Evolutionary conservation across 164 flowering plant genomes (phyloP), one percentile per base, ranked within the genome.

Genomic region (Protea cynaroides): DNA sequence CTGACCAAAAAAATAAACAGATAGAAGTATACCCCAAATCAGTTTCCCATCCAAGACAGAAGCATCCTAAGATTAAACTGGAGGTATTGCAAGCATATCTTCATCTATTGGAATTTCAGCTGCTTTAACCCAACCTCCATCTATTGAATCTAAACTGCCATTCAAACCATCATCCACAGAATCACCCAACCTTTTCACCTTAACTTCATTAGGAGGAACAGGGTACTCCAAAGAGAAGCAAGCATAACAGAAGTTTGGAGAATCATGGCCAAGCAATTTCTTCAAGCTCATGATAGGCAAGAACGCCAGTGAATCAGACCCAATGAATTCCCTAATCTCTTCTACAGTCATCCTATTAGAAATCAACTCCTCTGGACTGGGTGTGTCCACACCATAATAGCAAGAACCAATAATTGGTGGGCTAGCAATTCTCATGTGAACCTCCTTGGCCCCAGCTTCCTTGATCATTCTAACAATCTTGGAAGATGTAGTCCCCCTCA

Each of bases 361-460:
- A 29, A 92, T 92, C 80, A 92, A 67, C 77, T 92, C 96, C 61
- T 82, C 86, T 0, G 85, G 22, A 55, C 86, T 84, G 0, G 96
- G 92, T 0, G 97, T 87, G 50, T 92, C 97, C 23, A 92, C 97
- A 17, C 97, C 96, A 69, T 92, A 92, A 61, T 86, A 92, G 59
- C 96, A 89, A 13, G 96, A 86, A 0, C 79, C 96, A 6, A 89
- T 84, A 8, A 93, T 90, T 0, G 96, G 96, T 1, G 98, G 98
- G 63, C 94, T 82, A 0, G 97, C 94, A 44, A 93, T 93, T 74
- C 98, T 87, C 97, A 90, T 90, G 61, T 90, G 97, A 52, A 93
- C 94, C 75, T 93, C 98, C 60, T 83, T 88, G 0, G 97, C 96
- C 0, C 98, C 98, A 3, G 96, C 86, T 54, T 90, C 97, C 75